phyloP scores from a whole-genome alignment of 805 yeast genomes.

The Jamesozyma piceae region DNA sequence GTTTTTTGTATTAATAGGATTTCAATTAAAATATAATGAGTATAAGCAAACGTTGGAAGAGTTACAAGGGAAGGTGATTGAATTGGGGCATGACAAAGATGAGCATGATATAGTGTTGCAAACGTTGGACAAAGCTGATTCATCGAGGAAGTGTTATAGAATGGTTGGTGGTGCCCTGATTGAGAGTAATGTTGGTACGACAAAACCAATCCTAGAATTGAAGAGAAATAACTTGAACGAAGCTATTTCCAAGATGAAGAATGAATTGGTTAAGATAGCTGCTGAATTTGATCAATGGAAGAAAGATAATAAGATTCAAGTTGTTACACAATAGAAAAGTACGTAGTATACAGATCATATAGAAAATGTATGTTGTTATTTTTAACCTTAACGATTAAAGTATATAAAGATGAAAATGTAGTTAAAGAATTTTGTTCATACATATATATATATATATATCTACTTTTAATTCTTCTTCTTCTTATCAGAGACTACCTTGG shows the following conservation, averaged over 20 bases:
- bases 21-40: slow-evolving; percentile 43
- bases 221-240: slow-evolving; percentile 41
- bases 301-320: slow-evolving; percentile 30
- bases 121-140: slow-evolving; percentile 43
- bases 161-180: slow-evolving; percentile 92
- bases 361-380: too few species aligned
- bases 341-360: background rate
- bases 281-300: slow-evolving; percentile 29
- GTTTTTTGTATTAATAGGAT: slow-evolving; percentile 16
- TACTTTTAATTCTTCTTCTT: slow-evolving; percentile 17
- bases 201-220: slow-evolving; percentile 48
- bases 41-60: slow-evolving; percentile 42
- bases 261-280: slow-evolving; percentile 24
- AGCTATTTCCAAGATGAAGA: slow-evolving; percentile 24
- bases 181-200: slow-evolving; percentile 73
- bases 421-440: background rate
- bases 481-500: slow-evolving; percentile 7
- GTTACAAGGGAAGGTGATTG: slow-evolving; percentile 38
- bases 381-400: too few species aligned
- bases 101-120: slow-evolving; percentile 47
- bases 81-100: slow-evolving; percentile 41
- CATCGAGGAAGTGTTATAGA: slow-evolving; percentile 73
- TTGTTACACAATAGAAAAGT: slow-evolving; percentile 23
- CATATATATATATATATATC: too few species aligned
- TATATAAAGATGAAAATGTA: too few species aligned